Evolutionary conservation across 768 basidiomycete genomes (phyloP), one percentile per base, ranked within the genome.

Genomic region (Calocybe gangraenosa): DNA sequence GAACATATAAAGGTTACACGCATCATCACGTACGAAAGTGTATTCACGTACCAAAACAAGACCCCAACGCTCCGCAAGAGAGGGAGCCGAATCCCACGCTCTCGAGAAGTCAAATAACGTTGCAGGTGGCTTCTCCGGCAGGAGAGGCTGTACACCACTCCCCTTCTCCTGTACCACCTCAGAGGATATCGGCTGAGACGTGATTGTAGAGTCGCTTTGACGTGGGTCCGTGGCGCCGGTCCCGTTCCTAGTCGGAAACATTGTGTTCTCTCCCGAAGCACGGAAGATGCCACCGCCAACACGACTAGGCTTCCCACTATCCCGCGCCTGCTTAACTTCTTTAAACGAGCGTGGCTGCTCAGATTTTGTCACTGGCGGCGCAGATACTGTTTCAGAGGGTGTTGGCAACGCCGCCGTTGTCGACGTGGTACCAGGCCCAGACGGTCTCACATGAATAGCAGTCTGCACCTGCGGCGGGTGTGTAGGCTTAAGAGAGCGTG

Each of bases 251-350:
- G 62, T 65, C 13, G 70, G 56, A 49, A 89, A 76, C 8, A 88
- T 60, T 1, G 76, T 82, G 35, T 73, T 76, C 14, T 76, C 66
- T 1, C 87, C 88, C 10, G 78, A 72, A 2, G 71, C 64, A 20
- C 80, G 75, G 65, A 91, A 87, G 40, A 91, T 84, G 0, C 87
- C 87, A 7, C 86, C 87, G 0, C 84, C 80, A 2, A 80, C 74
- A 32, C 70, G 70, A 44, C 66, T 69, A 14, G 53, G 64, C 44
- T 67, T 74, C 10, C 62, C 63, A 35, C 43, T 68, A 11, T 79
- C 74, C 20, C 84, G 76, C 0, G 68, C 69, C 42, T 75, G 68
- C 55, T 82, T 84, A 4, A 76, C 82, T 20, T 82, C 76, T 48
- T 69, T 63, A 61, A 85, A 86, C 2, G 77, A 71, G 4, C 47